Evolutionary conservation across 108 stramenopile genomes (phyloP).

Genomic region (Chaetoceros tenuissimus): DNA sequence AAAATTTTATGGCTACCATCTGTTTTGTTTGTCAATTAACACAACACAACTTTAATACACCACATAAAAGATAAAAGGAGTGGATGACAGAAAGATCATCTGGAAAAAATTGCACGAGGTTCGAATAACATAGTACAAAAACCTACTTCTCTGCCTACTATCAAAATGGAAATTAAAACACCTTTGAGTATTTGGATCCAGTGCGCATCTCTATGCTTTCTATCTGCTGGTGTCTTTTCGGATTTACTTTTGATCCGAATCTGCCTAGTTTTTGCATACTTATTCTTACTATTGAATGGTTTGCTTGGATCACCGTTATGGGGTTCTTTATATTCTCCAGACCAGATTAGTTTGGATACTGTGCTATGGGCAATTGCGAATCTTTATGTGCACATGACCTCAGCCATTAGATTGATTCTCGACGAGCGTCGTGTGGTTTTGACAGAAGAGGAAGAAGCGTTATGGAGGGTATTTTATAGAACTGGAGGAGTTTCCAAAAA

Average conservation of each 20-base stretch:
- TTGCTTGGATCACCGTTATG: slow-evolving; percentile 16
- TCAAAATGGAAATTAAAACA: background rate
- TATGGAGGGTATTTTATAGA: slow-evolving; percentile 30
- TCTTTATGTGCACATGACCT: slow-evolving; percentile 18
- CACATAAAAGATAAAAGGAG: too few relatives aligned
- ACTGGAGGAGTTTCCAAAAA: slow-evolving; percentile 16
- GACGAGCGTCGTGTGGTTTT: slow-evolving; percentile 11
- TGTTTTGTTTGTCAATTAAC: too few relatives aligned
- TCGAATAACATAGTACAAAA: too few relatives aligned
- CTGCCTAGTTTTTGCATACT: slow-evolving; percentile 15
- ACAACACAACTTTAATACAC: too few relatives aligned
- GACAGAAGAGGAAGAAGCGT: slow-evolving; percentile 14
- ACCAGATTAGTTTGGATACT: slow-evolving; percentile 8
- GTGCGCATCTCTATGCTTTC: slow-evolving; percentile 13
- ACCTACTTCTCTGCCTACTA: too few relatives aligned
- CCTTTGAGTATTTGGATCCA: slow-evolving; percentile 18
- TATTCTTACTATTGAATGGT: slow-evolving; percentile 12
- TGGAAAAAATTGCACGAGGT: too few relatives aligned
- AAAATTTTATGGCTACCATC: too few relatives aligned
- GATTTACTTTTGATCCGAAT: slow-evolving; percentile 22
- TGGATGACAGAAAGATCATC: too few relatives aligned
- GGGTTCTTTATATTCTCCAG: slow-evolving; percentile 1
- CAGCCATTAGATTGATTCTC: slow-evolving; percentile 4
- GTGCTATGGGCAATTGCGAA: slow-evolving; percentile 16
- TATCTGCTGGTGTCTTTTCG: slow-evolving; percentile 10